A percentile compares a stretch with the other conserved stretches of the same genome.
Evolutionary conservation across 2,329 filamentous ascomycete species (phyloP).

Genomic region (Fusarium sp.): DNA sequence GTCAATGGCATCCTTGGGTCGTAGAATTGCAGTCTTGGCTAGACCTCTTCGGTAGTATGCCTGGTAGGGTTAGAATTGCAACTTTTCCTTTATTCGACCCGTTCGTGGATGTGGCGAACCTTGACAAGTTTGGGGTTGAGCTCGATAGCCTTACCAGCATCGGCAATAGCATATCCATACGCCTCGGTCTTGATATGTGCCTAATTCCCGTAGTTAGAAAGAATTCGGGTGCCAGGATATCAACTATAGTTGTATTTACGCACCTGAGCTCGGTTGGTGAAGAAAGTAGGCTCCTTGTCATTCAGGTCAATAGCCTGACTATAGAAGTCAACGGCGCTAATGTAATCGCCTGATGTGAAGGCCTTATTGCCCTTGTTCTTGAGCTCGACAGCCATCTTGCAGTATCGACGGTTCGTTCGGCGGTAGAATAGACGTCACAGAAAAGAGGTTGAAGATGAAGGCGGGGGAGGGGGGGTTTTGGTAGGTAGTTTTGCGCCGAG

Average conservation of each 20-base stretch:
- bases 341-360: constrained; percentile 90
- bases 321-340: constrained; percentile 84
- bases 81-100: constrained; percentile 8
- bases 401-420: constrained; percentile 52
- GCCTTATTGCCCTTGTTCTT: constrained; percentile 97
- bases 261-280: constrained; percentile 95
- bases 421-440: constrained; percentile 10
- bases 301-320: constrained; percentile 88
- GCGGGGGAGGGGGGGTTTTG: constrained; percentile 35
- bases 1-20: constrained; percentile 86
- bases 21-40: constrained; percentile 90
- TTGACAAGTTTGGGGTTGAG: constrained; percentile 90
- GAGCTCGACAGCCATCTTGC: constrained; percentile 78
- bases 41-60: constrained; percentile 95
- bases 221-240: constrained; percentile 48
- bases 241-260: constrained; percentile 48
- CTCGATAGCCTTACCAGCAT: constrained; percentile 92
- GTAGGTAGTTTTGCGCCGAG: constrained; percentile 44
- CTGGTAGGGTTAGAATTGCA: constrained; percentile 58
- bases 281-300: constrained; percentile 88
- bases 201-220: constrained; percentile 58
- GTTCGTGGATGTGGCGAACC: constrained; percentile 62
- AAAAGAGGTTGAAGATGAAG: constrained; percentile 19
- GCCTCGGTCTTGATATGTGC: constrained; percentile 95
- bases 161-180: constrained; percentile 91